Conservation (phyloP, 768 basidiomycete genomes). For the Lanmaoa rubissima region DNA sequence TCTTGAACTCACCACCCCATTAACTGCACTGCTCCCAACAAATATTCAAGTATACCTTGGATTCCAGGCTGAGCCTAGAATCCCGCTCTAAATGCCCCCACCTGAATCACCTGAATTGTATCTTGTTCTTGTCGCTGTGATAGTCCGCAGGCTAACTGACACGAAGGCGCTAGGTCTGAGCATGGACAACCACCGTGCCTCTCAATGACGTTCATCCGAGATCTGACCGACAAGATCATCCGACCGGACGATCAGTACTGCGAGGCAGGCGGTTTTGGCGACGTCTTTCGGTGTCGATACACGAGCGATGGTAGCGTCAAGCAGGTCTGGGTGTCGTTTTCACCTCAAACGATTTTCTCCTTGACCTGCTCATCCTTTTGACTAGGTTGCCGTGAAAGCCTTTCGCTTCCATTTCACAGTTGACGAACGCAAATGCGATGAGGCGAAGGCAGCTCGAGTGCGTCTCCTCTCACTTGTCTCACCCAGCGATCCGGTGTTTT, state of each 20-base stretch:
- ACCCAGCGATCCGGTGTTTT: neutral
- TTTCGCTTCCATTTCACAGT: constrained; percentile 8
- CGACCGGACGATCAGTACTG: neutral
- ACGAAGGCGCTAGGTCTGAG: neutral
- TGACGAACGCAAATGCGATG: neutral
- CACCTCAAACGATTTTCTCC: neutral
- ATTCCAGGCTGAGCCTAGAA: neutral
- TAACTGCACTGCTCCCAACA: neutral
- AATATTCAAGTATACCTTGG: neutral
- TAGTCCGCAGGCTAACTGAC: neutral
- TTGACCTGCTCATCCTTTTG: neutral
- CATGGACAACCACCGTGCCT: neutral
- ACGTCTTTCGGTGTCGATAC: constrained; percentile 4
- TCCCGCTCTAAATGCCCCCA: neutral
- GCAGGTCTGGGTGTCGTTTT: neutral
- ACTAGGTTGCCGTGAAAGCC: constrained; percentile 9
- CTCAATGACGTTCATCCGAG: neutral
- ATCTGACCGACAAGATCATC: neutral
- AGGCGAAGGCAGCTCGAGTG: neutral
- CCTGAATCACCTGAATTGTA: neutral
- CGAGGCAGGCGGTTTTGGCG: constrained; percentile 5
- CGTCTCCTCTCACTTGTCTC: neutral
- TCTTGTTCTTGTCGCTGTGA: too few species aligned
- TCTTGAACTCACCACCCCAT: too few species aligned
- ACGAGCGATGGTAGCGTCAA: neutral